Conservation (phyloP, 192 early-diverging fungal genomes). For the Entomortierella beljakovae region DNA sequence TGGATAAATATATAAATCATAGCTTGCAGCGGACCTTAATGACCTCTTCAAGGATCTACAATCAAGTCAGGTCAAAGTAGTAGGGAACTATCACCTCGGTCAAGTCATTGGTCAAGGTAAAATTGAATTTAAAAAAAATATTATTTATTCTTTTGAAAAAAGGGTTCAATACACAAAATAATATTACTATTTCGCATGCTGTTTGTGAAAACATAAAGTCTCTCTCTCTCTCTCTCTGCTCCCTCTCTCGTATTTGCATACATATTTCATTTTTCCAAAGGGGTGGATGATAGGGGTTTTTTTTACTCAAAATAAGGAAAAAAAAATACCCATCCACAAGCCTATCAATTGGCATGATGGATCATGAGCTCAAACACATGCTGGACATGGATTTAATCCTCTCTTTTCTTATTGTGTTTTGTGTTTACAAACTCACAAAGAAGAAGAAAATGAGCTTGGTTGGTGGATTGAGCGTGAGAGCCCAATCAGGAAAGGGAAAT, state of each 20-base stretch:
- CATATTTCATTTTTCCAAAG: too few species aligned
- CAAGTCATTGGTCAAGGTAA: slow-evolving; percentile 66
- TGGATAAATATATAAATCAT: too few species aligned
- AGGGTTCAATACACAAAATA: too few species aligned
- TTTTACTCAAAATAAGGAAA: too few species aligned
- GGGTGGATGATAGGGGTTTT: too few species aligned
- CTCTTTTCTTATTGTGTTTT: background rate
- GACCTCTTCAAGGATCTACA: slow-evolving; percentile 72
- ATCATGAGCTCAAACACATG: slow-evolving; percentile 26
- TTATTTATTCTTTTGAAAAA: too few species aligned
- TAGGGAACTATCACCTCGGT: slow-evolving; percentile 68
- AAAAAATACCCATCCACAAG: too few species aligned
- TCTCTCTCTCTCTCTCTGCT: too few species aligned
- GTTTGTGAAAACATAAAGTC: too few species aligned
- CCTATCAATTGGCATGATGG: background rate
- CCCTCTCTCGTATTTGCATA: too few species aligned
- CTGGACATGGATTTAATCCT: background rate
- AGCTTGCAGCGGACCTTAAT: slow-evolving; percentile 70
- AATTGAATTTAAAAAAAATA: background rate
- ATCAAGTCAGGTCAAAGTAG: slow-evolving; percentile 60
- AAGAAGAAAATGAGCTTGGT: background rate
- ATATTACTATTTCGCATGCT: too few species aligned
- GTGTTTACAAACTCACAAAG: too few species aligned
- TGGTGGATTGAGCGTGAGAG: background rate
- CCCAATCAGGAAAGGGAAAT: background rate